Evolutionary conservation across 108 stramenopile species (phyloP).

Genomic region (Craspedostauros australis): DNA sequence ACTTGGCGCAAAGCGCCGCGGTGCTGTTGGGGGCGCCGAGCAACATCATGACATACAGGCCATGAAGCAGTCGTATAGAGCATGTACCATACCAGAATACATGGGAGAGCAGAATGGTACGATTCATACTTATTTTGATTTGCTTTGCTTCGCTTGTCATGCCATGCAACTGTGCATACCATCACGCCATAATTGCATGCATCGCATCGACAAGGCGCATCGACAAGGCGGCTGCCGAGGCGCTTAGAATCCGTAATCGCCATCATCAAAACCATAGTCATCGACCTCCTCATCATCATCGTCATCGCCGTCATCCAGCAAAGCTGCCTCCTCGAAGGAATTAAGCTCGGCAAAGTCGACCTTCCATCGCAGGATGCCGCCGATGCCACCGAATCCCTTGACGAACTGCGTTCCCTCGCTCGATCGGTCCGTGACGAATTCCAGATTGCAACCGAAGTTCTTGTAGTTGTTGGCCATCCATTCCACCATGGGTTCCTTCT

Average conservation of each 20-base stretch:
- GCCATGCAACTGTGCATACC: too few species aligned
- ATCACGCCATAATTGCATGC: too few species aligned
- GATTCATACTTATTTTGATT: too few species aligned
- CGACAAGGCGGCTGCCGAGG: too few species aligned
- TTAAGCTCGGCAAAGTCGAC: constrained; percentile 90
- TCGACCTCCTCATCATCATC: constrained; percentile 55
- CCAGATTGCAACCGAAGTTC: constrained; percentile 91
- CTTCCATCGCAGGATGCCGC: constrained; percentile 97
- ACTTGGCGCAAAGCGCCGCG: too few species aligned
- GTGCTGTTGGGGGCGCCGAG: too few species aligned
- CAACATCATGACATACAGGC: too few species aligned
- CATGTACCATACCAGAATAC: too few species aligned
- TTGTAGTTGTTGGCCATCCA: constrained; percentile 99
- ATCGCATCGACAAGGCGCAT: too few species aligned
- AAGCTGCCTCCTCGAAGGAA: constrained; percentile 69
- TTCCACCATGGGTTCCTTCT: constrained; percentile 91
- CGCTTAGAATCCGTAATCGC: constrained; percentile 64
- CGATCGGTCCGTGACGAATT: constrained; percentile 96
- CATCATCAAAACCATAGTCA: constrained; percentile 39
- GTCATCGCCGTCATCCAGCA: constrained; percentile 27
- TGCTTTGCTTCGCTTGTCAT: too few species aligned
- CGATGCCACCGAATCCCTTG: constrained; percentile 98
- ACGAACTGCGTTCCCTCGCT: constrained; percentile 98
- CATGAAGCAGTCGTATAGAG: too few species aligned
- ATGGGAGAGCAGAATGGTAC: too few species aligned